Evolutionary conservation across 805 yeast species (phyloP).

Genomic region (Hanseniaspora occidentalis): DNA sequence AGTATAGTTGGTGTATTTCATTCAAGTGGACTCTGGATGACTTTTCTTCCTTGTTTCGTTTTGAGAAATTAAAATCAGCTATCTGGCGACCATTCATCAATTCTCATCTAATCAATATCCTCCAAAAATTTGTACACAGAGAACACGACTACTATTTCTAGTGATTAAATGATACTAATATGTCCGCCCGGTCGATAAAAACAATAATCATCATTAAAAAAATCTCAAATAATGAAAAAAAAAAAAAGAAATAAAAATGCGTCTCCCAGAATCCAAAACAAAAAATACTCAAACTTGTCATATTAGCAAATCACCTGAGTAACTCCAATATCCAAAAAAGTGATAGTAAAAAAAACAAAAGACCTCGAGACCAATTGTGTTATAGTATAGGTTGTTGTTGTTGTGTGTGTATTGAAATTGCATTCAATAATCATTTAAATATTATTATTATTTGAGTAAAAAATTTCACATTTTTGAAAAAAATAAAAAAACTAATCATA

Average conservation of each 20-base stretch:
- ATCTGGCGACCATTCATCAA: conserved; percentile 30
- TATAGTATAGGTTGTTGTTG: neutral
- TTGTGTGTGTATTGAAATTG: too few relatives aligned
- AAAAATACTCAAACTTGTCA: too few relatives aligned
- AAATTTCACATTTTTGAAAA: neutral
- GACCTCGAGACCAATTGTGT: neutral
- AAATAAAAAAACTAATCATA: conserved; percentile 16
- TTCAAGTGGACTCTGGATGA: neutral
- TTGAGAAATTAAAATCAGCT: conserved; percentile 20
- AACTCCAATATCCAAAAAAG: too few relatives aligned
- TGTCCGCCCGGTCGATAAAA: conserved; percentile 40
- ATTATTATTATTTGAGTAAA: neutral
- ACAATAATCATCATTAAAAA: conserved; percentile 22
- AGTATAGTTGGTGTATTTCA: neutral
- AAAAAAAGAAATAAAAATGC: neutral
- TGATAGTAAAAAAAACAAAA: neutral
- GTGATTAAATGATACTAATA: conserved; percentile 23
- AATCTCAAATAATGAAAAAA: neutral
- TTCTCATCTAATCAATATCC: conserved; percentile 22
- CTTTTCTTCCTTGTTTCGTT: neutral
- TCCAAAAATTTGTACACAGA: conserved; percentile 27
- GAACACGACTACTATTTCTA: conserved; percentile 16
- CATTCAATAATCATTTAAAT: neutral
- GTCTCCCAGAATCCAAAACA: too few relatives aligned
- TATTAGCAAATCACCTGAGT: too few relatives aligned